Evolutionary conservation across 177 flowering plant genomes (phyloP).

Genomic region (Vitis hybrid): DNA sequence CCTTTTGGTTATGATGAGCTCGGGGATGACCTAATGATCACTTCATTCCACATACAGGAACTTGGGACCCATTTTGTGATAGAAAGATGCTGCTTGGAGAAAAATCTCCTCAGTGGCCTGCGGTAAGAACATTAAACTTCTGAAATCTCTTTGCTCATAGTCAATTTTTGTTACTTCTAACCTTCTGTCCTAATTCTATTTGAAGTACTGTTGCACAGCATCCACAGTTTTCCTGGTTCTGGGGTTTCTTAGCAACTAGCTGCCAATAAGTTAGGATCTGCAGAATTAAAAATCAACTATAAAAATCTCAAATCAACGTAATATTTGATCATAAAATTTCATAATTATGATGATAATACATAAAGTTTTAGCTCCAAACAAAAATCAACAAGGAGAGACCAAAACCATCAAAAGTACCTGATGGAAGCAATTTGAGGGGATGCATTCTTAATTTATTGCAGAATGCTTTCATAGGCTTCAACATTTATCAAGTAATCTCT

Average conservation of each 20-base stretch:
- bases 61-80: neutral
- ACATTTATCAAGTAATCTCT: neutral
- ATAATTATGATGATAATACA: too few relatives aligned
- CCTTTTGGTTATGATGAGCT: neutral
- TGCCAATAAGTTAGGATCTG: neutral
- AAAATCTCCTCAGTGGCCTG: too few relatives aligned
- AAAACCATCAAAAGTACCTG: neutral
- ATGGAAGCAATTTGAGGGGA: neutral
- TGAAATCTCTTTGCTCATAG: neutral
- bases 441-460: neutral
- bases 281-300: too few relatives aligned
- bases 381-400: neutral
- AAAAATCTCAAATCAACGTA: too few relatives aligned
- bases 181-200: neutral
- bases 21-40: neutral
- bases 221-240: neutral
- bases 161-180: neutral
- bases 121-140: too few relatives aligned
- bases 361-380: too few relatives aligned
- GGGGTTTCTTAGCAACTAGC: neutral
- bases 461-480: neutral
- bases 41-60: neutral
- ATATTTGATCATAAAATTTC: too few relatives aligned
- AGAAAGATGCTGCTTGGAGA: too few relatives aligned
- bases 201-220: neutral